Conservation (phyloP, 805 yeast genomes). For the Saturnispora sekii region DNA sequence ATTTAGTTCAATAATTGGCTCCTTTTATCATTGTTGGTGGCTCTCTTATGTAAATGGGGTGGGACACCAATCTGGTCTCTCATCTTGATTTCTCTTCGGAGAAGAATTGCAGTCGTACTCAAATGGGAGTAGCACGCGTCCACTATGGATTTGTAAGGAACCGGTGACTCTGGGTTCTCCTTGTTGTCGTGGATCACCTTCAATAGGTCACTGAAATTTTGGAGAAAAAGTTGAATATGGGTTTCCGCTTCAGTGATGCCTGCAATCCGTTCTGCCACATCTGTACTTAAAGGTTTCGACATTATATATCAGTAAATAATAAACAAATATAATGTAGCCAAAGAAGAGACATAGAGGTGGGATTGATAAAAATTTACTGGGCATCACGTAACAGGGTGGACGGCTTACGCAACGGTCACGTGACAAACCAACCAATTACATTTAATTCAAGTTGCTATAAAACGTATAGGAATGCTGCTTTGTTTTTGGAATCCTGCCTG, state of each 20-base stretch:
- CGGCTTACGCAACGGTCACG: too few relatives aligned
- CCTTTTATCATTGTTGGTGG: conserved; percentile 50
- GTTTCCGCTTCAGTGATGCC: conserved; percentile 42
- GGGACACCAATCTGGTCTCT: conserved; percentile 59
- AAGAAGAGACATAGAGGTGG: too few relatives aligned
- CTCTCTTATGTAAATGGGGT: conserved; percentile 57
- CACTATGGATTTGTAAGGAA: conserved; percentile 35
- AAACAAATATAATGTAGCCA: too few relatives aligned
- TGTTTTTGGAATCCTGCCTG: too few relatives aligned
- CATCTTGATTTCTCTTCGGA: conserved; percentile 57
- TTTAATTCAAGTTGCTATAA: too few relatives aligned
- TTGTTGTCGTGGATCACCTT: conserved; percentile 28
- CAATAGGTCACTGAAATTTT: conserved; percentile 38
- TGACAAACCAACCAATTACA: too few relatives aligned
- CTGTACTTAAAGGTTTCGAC: conserved; percentile 13
- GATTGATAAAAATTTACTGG: too few relatives aligned
- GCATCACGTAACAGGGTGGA: too few relatives aligned
- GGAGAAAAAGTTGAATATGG: conserved; percentile 41
- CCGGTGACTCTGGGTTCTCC: conserved; percentile 22
- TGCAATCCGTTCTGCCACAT: conserved; percentile 42
- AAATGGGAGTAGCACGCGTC: conserved; percentile 42
- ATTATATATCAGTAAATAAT: too few relatives aligned
- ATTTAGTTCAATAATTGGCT: conserved; percentile 34
- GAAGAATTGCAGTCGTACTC: conserved; percentile 46
- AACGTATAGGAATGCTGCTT: too few relatives aligned